Base-by-base conservation (phyloP, 805 yeast genomes). In the Monosporozyma servazzii region DNA sequence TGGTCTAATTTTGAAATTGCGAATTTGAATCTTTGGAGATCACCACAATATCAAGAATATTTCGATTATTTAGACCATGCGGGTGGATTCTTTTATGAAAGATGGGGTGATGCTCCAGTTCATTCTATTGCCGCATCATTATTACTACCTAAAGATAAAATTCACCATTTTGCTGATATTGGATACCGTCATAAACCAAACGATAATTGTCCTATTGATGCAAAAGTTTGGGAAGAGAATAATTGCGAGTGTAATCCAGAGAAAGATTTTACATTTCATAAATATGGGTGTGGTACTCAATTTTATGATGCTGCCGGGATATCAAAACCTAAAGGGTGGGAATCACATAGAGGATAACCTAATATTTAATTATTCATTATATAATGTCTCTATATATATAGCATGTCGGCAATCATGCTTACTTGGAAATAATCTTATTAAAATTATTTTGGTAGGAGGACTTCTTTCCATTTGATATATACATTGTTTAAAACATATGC, bases 101-200 rank as follows among this genome's bases (percentile, higher is more conserved):
- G 93, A 63, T 88, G 96, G 91, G 95, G 95, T 53, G 96, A 88
- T 68, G 96, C 95, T 18, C 95, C 95, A 21, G 82, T 87, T 47
- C 90, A 86, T 65, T 82, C 90, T 8, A 81, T 87, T 56, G 95
- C 89, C 20, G 91, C 82, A 20, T 73, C 90, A 9, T 70, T 88
- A 54, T 82, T 88, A 70, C 64, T 86, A 61, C 79, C 82, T 43
- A 78, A 74, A 61, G 79, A 77, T 49, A 74, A 80, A 61, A 69
- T 88, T 42, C 88, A 85, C 60, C 80, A 84, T 75, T 84, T 88
- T 65, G 81, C 80, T 49, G 93, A 86, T 65, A 76, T 87, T 54
- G 95, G 95, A 43, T 87, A 88, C 70, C 77, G 64, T 67, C 96
- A 87, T 65, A 68, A 74, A 0, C 91, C 89, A 9, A 84, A 82